These are phyloP conservation scores for Trichothecium roseum DNA, from an alignment of 2,329 filamentous ascomycete genomes.

Conservation along the genomic window DNA sequence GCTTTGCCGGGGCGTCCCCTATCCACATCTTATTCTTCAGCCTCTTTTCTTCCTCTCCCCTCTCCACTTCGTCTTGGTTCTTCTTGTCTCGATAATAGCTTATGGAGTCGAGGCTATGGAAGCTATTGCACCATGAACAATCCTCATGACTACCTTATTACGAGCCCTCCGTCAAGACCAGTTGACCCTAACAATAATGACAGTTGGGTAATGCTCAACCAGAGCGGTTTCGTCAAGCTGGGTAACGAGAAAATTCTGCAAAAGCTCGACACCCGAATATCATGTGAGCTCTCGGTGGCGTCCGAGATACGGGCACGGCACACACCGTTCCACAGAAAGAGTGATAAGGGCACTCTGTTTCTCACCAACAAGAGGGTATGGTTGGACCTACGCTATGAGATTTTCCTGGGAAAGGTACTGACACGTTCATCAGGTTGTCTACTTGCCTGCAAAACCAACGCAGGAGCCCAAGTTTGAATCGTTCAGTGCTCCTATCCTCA, in stretches of 20 bases:
- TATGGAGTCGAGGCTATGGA: conserved; percentile 22
- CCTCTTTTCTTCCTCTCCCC: conserved; percentile 5
- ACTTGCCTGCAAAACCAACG: conserved; percentile 65
- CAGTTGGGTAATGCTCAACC: conserved; percentile 87
- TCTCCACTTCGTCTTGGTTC: conserved; percentile 2
- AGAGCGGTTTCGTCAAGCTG: conserved; percentile 70
- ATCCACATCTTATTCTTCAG: conserved; percentile 1
- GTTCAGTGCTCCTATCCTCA: conserved; percentile 80
- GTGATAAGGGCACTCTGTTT: conserved; percentile 64
- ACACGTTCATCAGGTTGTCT: conserved; percentile 56
- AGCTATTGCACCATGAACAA: conserved; percentile 27
- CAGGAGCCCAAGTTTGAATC: conserved; percentile 58
- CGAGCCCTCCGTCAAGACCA: conserved; percentile 20
- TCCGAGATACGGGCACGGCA: conserved; percentile 50
- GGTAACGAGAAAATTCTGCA: conserved; percentile 75
- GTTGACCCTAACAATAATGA: conserved; percentile 43
- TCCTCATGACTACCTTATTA: conserved; percentile 29
- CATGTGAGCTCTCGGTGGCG: conserved; percentile 62
- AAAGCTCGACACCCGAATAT: conserved; percentile 69
- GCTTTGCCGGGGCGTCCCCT: too few relatives aligned
- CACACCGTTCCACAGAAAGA: conserved; percentile 58
- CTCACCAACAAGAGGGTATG: conserved; percentile 78
- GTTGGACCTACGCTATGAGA: conserved; percentile 4
- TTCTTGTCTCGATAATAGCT: conserved; percentile 9
- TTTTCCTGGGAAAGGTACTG: too few relatives aligned